Percentiles rank a stretch among this genome's conserved stretches.
Conservation (phyloP, 495 filamentous ascomycete species). For the Aspergillus olivimuriae region DNA sequence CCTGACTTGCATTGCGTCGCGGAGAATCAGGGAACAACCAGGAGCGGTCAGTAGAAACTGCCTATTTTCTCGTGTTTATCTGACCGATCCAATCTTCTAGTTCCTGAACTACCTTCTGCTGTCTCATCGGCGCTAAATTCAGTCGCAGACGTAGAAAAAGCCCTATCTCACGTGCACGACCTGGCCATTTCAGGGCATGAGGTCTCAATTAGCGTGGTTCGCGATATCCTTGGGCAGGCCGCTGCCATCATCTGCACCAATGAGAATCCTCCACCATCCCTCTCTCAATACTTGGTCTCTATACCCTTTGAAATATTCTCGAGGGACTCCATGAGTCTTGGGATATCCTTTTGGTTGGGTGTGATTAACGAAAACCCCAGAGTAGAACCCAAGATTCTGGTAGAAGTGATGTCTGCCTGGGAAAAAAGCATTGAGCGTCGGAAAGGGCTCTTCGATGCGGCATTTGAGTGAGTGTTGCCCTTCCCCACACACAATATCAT, state of each 20-base stretch:
- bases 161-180: conserved; percentile 52
- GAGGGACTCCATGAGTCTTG: conserved; percentile 90
- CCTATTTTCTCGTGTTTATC: too few species aligned
- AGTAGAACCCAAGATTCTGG: conserved; percentile 75
- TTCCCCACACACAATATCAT: too few species aligned
- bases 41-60: too few species aligned
- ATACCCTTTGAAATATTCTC: conserved; percentile 91
- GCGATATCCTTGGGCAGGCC: conserved; percentile 73
- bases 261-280: conserved; percentile 61
- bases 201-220: conserved; percentile 67
- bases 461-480: conserved; percentile 59
- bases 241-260: conserved; percentile 77
- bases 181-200: conserved; percentile 57
- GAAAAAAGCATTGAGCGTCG: conserved; percentile 68
- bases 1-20: conserved; percentile 60
- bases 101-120: background rate
- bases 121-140: conserved; percentile 8
- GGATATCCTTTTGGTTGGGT: conserved; percentile 91
- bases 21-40: too few species aligned
- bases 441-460: conserved; percentile 73
- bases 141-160: conserved; percentile 22
- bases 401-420: conserved; percentile 81
- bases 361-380: conserved; percentile 93
- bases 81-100: background rate
- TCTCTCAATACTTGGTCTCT: conserved; percentile 77